Evolutionary conservation across 345 rosid genomes (phyloP).

Genomic region (Rhodamnia rubescens): DNA sequence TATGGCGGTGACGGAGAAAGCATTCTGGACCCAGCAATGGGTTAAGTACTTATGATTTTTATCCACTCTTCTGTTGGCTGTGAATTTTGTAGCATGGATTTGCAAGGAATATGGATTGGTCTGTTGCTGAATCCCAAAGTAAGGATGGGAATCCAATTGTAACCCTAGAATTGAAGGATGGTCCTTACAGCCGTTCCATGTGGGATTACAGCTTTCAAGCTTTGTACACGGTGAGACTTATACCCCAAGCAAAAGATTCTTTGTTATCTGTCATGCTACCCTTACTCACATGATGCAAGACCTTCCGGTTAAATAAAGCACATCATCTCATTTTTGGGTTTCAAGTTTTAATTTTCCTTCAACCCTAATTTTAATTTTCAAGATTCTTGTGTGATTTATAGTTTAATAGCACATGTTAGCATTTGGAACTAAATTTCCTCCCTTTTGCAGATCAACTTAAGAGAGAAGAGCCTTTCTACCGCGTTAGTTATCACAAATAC

Average conservation of each 20-base stretch:
- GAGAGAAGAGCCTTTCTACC: slow-evolving; percentile 61
- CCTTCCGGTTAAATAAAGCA: not conserved
- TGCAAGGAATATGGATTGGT: slow-evolving; percentile 96
- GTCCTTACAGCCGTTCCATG: slow-evolving; percentile 78
- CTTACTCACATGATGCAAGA: not conserved
- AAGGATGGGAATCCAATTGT: slow-evolving; percentile 50
- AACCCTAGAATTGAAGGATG: slow-evolving; percentile 77
- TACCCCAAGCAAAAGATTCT: not conserved
- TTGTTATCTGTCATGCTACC: not conserved
- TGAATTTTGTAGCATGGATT: slow-evolving; percentile 68
- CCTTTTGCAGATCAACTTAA: slow-evolving; percentile 47
- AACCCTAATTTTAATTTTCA: not conserved
- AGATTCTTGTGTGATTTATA: not conserved
- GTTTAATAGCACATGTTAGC: not conserved
- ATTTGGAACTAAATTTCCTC: slow-evolving; percentile 3
- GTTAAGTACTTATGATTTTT: not conserved
- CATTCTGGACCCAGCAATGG: not conserved
- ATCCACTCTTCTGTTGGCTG: not conserved
- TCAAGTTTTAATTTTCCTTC: not conserved
- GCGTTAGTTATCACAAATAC: slow-evolving; percentile 63
- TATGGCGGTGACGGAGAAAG: not conserved
- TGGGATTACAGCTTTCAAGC: slow-evolving; percentile 93
- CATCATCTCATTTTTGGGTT: not conserved
- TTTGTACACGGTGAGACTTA: slow-evolving; percentile 46
- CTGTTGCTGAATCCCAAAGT: slow-evolving; percentile 46